Evolutionary conservation across 805 yeast genomes (phyloP).

Genomic region (Candida odintsovae): DNA sequence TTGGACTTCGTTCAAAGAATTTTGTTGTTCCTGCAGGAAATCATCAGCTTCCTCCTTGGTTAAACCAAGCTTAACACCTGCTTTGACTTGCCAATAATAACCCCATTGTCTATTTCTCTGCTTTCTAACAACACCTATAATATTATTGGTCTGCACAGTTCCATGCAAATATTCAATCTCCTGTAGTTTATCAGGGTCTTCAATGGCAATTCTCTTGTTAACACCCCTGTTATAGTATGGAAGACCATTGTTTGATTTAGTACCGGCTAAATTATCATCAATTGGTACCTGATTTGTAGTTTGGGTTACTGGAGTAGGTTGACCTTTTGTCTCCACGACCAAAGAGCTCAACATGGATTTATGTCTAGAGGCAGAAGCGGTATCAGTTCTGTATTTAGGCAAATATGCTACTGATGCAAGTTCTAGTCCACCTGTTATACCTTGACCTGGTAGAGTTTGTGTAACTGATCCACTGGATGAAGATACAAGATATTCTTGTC

Average conservation of each 20-base stretch:
- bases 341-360: constrained; percentile 12
- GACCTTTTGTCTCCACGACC: constrained; percentile 6
- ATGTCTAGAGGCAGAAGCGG: constrained; percentile 8
- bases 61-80: constrained; percentile 33
- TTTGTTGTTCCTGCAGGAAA: constrained; percentile 26
- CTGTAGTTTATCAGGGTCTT: constrained; percentile 32
- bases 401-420: constrained; percentile 17
- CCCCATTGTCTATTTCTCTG: constrained; percentile 42
- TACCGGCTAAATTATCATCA: constrained; percentile 12
- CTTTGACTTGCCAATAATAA: constrained; percentile 39
- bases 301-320: constrained; percentile 9
- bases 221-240: constrained; percentile 32
- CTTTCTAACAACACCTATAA: constrained; percentile 36
- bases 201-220: constrained; percentile 24
- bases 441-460: constrained; percentile 26
- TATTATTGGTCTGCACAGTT: constrained; percentile 38
- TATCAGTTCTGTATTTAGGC: constrained; percentile 18
- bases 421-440: constrained; percentile 24
- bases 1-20: constrained; percentile 25
- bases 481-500: constrained; percentile 18
- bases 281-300: constrained; percentile 21
- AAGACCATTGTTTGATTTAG: constrained; percentile 33
- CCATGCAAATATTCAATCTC: constrained; percentile 47
- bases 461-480: constrained; percentile 16
- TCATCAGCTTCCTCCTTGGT: constrained; percentile 20